phyloP scores from a whole-genome alignment of 768 basidiomycete species.

The Tulasnella sp. region DNA sequence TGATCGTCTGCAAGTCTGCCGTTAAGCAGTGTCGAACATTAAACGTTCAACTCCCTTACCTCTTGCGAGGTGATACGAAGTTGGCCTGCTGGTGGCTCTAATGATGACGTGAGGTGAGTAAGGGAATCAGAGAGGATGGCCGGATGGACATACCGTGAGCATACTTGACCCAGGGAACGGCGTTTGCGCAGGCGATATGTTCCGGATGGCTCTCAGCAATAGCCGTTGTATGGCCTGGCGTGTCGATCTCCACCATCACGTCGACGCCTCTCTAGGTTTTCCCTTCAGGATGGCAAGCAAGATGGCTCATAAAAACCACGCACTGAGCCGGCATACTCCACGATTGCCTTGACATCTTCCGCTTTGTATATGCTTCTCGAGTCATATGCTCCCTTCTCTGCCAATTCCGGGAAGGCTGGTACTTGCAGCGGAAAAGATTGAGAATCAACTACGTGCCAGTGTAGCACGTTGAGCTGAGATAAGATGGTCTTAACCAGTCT shows the following conservation, averaged over 20 bases:
- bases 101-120: neutral
- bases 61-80: constrained; percentile 63
- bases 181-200: constrained; percentile 57
- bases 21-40: neutral
- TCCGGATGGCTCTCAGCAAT: constrained; percentile 67
- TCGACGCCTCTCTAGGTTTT: constrained; percentile 60
- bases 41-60: constrained; percentile 34
- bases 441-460: constrained; percentile 82
- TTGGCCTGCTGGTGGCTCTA: constrained; percentile 76
- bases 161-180: constrained; percentile 43
- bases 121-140: too few species aligned
- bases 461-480: constrained; percentile 62
- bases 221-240: constrained; percentile 72
- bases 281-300: neutral
- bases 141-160: constrained; percentile 44
- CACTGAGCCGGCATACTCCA: constrained; percentile 66
- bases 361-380: constrained; percentile 49
- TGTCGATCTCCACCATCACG: constrained; percentile 74
- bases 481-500: constrained; percentile 7
- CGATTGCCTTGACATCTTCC: constrained; percentile 54
- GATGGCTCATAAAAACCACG: constrained; percentile 34
- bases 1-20: constrained; percentile 32
- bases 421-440: constrained; percentile 71
- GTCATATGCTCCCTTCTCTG: constrained; percentile 58
- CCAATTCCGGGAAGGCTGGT: constrained; percentile 55